A percentile compares a stretch with the other conserved stretches of the same genome.
phyloP scores from a whole-genome alignment of 2,329 filamentous ascomycete genomes.

The Pyrenophora seminiperda region DNA sequence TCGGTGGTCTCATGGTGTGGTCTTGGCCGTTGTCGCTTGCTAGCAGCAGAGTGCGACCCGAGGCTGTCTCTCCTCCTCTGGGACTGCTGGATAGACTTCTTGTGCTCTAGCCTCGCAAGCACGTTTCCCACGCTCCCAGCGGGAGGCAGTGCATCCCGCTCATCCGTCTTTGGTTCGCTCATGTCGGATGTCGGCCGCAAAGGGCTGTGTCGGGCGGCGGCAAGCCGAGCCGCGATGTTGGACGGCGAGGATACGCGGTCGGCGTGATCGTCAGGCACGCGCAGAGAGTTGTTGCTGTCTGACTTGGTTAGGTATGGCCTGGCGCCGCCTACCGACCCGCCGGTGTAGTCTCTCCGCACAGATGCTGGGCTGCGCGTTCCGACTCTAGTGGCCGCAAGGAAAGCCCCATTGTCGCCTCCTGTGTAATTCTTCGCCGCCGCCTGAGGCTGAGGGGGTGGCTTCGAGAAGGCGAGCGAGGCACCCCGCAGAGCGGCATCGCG shows the following conservation, averaged over 20 bases:
- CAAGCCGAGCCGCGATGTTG: constrained; percentile 65
- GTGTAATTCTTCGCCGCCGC: constrained; percentile 48
- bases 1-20: constrained; percentile 52
- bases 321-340: constrained; percentile 33
- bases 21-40: constrained; percentile 8
- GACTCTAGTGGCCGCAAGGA: constrained; percentile 54
- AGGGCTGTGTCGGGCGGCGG: constrained; percentile 65
- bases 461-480: constrained; percentile 56
- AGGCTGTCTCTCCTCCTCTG: constrained; percentile 24
- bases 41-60: constrained; percentile 21
- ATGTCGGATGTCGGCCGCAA: constrained; percentile 30
- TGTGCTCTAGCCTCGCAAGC: constrained; percentile 38
- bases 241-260: constrained; percentile 60
- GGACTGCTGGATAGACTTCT: constrained; percentile 19
- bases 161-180: constrained; percentile 32
- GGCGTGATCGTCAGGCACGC: constrained; percentile 34
- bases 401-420: constrained; percentile 49
- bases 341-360: constrained; percentile 39
- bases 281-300: constrained; percentile 39
- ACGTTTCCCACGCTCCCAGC: constrained; percentile 43
- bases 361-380: constrained; percentile 36
- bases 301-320: constrained; percentile 36
- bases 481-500: constrained; percentile 56
- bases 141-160: constrained; percentile 39
- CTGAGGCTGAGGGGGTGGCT: constrained; percentile 50